Percentiles rank a stretch among this genome's conserved stretches.
phyloP scores from a whole-genome alignment of 1,139 yeast species.

The Yamadazyma jaroonii region DNA sequence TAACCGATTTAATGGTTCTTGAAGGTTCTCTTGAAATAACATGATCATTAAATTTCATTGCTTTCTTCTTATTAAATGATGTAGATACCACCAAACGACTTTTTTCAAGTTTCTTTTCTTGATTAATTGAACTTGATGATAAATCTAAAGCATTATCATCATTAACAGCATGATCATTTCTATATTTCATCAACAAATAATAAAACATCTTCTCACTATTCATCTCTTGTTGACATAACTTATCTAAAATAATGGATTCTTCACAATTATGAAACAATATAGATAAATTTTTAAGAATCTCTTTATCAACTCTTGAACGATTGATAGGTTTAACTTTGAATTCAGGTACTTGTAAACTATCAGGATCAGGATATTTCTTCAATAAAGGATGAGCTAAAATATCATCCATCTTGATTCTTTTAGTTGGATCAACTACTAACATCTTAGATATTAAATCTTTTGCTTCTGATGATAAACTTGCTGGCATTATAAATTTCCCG shows the following conservation, averaged over 20 bases:
- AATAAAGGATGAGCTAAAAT: constrained; percentile 80
- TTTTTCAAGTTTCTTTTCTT: not conserved
- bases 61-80: constrained; percentile 38
- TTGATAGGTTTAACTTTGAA: constrained; percentile 50
- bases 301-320: constrained; percentile 66
- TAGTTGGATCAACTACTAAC: constrained; percentile 75
- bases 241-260: constrained; percentile 55
- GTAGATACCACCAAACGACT: constrained; percentile 27
- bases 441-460: constrained; percentile 79
- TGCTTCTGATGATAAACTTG: constrained; percentile 76
- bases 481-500: constrained; percentile 84
- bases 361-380: constrained; percentile 60
- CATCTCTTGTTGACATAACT: constrained; percentile 58
- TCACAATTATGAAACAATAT: constrained; percentile 90
- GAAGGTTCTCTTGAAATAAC: constrained; percentile 24
- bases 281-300: constrained; percentile 79
- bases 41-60: constrained; percentile 22
- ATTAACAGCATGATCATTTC: constrained; percentile 61
- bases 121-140: constrained; percentile 9
- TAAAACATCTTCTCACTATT: constrained; percentile 85
- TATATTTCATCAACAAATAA: constrained; percentile 74
- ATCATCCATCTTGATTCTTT: constrained; percentile 71
- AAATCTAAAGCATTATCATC: constrained; percentile 18
- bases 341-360: constrained; percentile 20
- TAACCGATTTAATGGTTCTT: constrained; percentile 13